Evolutionary conservation across 257 asterid species (phyloP).

Genomic region (Haberlea rhodopensis): DNA sequence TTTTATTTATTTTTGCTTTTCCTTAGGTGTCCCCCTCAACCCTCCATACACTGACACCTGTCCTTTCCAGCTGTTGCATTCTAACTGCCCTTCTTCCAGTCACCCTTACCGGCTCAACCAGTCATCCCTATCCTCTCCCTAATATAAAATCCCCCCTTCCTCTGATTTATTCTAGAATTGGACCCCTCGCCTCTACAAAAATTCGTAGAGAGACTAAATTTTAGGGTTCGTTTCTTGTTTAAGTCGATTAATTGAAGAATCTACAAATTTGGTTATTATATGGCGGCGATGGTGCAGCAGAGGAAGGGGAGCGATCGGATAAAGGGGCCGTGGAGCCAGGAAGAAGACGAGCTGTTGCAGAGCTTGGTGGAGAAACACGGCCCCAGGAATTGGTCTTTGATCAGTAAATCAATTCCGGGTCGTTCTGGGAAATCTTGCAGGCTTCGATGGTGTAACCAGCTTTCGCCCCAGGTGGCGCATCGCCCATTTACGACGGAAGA

Average conservation of each 20-base stretch:
- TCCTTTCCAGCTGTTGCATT: constrained; percentile 47
- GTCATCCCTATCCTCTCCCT: constrained; percentile 46
- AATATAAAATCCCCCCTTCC: constrained; percentile 33
- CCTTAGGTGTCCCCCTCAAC: constrained; percentile 27
- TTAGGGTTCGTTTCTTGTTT: too few relatives aligned
- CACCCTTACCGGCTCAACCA: constrained; percentile 30
- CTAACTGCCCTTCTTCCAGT: constrained; percentile 42
- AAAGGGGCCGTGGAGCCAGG: too few relatives aligned
- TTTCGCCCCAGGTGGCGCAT: constrained; percentile 47
- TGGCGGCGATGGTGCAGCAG: constrained; percentile 38
- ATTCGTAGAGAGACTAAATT: too few relatives aligned
- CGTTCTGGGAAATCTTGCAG: constrained; percentile 48
- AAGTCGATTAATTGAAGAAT: too few relatives aligned
- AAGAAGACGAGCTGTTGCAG: too few relatives aligned
- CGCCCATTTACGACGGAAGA: constrained; percentile 36
- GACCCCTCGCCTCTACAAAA: constrained; percentile 47
- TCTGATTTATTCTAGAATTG: constrained; percentile 20
- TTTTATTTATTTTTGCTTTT: constrained; percentile 21
- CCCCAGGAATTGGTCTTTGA: constrained; percentile 43
- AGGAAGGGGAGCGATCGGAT: constrained; percentile 36
- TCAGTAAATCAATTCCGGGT: constrained; percentile 40
- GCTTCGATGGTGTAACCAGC: too few relatives aligned
- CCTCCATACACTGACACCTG: constrained; percentile 43
- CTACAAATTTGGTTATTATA: background rate
- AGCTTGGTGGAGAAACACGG: constrained; percentile 43